Evolutionary conservation across 2,329 filamentous ascomycete species (phyloP), one percentile per base, ranked within the genome.

Genomic region (Fusarium sp.): DNA sequence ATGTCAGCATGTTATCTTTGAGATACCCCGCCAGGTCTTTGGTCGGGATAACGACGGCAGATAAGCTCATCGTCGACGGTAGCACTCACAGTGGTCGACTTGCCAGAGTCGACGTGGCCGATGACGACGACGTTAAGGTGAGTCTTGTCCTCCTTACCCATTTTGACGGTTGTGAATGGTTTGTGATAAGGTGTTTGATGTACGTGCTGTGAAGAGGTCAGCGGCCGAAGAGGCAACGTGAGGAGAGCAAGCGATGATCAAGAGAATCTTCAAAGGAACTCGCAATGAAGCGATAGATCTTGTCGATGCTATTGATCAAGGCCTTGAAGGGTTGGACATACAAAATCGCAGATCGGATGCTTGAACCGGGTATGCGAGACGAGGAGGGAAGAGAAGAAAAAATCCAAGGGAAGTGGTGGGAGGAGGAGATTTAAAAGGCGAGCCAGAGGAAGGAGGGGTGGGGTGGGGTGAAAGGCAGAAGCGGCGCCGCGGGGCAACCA

Each of bases 31-130:
- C 42, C 55, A 57, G 18, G 30, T 70, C 6, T 17, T 17, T 63
- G 75, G 51, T 47, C 72, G 60, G 73, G 72, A 63, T 62, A 44
- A 44, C 56, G 54, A 45, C 44, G 51, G 32, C 32, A 47, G 30
- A 47, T 57, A 39, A 65, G 57, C 48, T 59, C 51, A 59, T 72
- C 61, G 51, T 76, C 80, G 45, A 39, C 58, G 70, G 58, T 45
- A 47, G 48, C 72, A 84, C 91, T 93, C 92, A 94, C 94, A 87
- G 95, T 98, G 87, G 95, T 98, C 81, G 95, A 98, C 93, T 98
- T 98, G 89, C 95, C 96, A 87, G 95, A 97, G 89, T 98, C 95
- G 94, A 98, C 95, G 92, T 98, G 96, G 91, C 95, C 95, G 91
- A 97, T 97, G 87, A 98, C 95, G 89, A 98, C 95, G 87, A 98